A percentile compares a stretch with the other conserved stretches of the same genome.
Conservation (phyloP, 352 stramenopile genomes). For the Globisporangium megalacanthum region DNA sequence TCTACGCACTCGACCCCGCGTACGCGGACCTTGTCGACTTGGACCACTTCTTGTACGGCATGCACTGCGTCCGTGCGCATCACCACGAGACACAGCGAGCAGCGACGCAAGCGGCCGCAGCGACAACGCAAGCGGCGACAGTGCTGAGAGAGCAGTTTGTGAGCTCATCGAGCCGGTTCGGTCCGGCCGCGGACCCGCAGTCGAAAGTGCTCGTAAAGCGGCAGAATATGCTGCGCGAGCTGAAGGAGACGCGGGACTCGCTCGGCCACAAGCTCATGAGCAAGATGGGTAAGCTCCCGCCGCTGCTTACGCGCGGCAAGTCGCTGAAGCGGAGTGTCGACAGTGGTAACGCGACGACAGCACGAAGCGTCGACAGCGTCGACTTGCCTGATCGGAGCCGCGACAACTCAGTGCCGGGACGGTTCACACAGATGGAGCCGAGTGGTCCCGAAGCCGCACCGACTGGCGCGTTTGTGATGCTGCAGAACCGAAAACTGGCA, state of each 20-base stretch:
- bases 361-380: background rate
- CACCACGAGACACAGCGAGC: slow-evolving; percentile 50
- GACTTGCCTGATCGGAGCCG: background rate
- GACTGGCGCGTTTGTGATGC: slow-evolving; percentile 44
- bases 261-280: slow-evolving; percentile 66
- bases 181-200: slow-evolving; percentile 41
- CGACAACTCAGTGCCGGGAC: too few relatives aligned
- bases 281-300: slow-evolving; percentile 45
- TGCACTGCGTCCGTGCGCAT: slow-evolving; percentile 64
- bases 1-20: slow-evolving; percentile 50
- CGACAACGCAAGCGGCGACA: background rate
- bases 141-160: slow-evolving; percentile 39
- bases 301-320: slow-evolving; percentile 31
- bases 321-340: background rate
- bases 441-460: slow-evolving; percentile 19
- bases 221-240: slow-evolving; percentile 65
- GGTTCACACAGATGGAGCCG: too few relatives aligned
- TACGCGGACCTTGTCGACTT: slow-evolving; percentile 78
- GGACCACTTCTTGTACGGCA: slow-evolving; percentile 78
- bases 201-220: slow-evolving; percentile 57
- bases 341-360: slow-evolving; percentile 1
- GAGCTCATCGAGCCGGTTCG: slow-evolving; percentile 52
- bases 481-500: slow-evolving; percentile 62
- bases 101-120: background rate
- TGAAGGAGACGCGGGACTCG: slow-evolving; percentile 66